A percentile compares a stretch with the other conserved stretches of the same genome.
These are phyloP conservation scores for Apostasia shenzhenica DNA, from an alignment of 106 monocot species.

Conservation along the genomic window DNA sequence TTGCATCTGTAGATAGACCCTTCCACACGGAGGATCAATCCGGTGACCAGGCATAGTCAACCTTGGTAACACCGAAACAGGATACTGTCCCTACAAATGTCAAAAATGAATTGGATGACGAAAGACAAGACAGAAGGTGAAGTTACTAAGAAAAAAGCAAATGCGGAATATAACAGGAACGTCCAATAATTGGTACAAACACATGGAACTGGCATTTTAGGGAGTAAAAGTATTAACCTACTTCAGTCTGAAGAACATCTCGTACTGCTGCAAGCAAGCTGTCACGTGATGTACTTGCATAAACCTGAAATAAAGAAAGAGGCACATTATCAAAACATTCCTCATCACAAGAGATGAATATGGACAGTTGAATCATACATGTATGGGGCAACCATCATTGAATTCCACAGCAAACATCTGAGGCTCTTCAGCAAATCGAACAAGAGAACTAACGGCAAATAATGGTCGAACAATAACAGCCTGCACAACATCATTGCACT, in stretches of 20 bases:
- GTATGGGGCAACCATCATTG: slow-evolving; percentile 93
- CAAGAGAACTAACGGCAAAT: slow-evolving; percentile 77
- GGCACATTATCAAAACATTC: not conserved
- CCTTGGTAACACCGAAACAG: slow-evolving; percentile 87
- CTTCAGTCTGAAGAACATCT: slow-evolving; percentile 93
- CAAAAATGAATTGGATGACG: not conserved
- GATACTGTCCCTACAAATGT: slow-evolving; percentile 62
- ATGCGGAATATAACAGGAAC: not conserved
- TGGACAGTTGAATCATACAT: slow-evolving; percentile 29
- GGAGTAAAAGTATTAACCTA: slow-evolving; percentile 19
- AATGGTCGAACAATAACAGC: slow-evolving; percentile 93
- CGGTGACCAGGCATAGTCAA: slow-evolving; percentile 94
- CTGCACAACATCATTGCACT: slow-evolving; percentile 23
- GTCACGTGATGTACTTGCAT: slow-evolving; percentile 97
- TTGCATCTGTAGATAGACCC: slow-evolving; percentile 35
- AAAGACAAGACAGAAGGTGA: not conserved
- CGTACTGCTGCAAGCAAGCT: slow-evolving; percentile 87
- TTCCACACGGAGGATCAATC: slow-evolving; percentile 94
- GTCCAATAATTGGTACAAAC: not conserved
- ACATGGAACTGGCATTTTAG: not conserved
- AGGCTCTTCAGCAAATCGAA: slow-evolving; percentile 96
- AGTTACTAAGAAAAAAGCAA: not conserved
- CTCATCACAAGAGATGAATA: not conserved
- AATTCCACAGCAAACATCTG: slow-evolving; percentile 99
- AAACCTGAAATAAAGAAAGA: slow-evolving; percentile 54